phyloP scores from a whole-genome alignment of 352 stramenopile species.

The Phytophthora lateralis region DNA sequence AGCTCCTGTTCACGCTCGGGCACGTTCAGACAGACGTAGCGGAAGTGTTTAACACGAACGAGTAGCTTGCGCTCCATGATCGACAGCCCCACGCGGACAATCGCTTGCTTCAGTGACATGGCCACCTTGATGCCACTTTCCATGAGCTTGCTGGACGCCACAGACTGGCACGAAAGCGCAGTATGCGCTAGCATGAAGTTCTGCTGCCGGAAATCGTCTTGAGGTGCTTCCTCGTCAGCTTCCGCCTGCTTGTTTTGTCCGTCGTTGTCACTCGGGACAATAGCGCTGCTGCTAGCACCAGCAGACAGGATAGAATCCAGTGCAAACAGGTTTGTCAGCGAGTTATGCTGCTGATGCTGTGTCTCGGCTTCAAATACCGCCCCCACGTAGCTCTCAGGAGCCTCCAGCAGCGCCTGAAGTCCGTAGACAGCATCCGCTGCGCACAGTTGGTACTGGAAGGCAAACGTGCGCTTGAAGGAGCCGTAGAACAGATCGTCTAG shows the following conservation, averaged over 20 bases:
- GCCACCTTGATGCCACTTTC: constrained; percentile 94
- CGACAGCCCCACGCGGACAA: constrained; percentile 93
- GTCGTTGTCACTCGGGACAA: constrained; percentile 8
- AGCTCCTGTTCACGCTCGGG: constrained; percentile 83
- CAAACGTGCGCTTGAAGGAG: constrained; percentile 94
- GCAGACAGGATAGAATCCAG: constrained; percentile 33
- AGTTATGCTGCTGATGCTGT: constrained; percentile 55
- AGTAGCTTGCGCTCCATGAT: constrained; percentile 96
- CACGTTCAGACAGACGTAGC: constrained; percentile 95
- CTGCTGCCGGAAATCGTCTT: constrained; percentile 74
- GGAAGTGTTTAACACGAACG: constrained; percentile 95
- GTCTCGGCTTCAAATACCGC: constrained; percentile 71
- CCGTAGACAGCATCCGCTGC: constrained; percentile 95
- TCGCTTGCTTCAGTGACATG: constrained; percentile 95
- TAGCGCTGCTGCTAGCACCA: constrained; percentile 3
- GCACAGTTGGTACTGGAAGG: constrained; percentile 95
- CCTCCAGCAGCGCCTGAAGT: constrained; percentile 94
- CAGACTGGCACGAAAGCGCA: constrained; percentile 68
- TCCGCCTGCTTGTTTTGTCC: constrained; percentile 34
- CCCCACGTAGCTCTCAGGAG: constrained; percentile 69
- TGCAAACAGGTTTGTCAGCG: constrained; percentile 45
- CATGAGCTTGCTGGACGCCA: constrained; percentile 81
- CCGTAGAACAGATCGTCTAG: constrained; percentile 97
- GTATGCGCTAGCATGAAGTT: constrained; percentile 84
- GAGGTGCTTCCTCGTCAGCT: constrained; percentile 26